Base-by-base conservation (phyloP, 768 basidiomycete species). In the Psilocybe sp. region DNA sequence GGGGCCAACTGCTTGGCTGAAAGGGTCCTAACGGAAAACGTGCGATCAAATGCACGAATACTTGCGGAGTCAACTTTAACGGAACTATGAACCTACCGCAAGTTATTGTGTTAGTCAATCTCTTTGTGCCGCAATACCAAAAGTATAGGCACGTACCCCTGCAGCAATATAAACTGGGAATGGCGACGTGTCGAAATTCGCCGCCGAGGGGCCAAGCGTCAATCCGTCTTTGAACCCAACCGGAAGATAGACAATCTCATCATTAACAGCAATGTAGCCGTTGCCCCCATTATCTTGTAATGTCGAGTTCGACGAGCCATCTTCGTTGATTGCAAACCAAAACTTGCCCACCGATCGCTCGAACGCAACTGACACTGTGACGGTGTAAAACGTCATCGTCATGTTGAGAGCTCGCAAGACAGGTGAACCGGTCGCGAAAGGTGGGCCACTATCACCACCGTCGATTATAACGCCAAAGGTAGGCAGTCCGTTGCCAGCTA, bases 321-420 rank as follows among this genome's bases (percentile, higher is more conserved):
- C 12, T 15, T 44, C 41, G 33, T 10, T n/a, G 5, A 49, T 20
- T 13, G 35, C 33, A 15, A 49, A 49, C 48, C 48, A 49, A 19
- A 49, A 49, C 12, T 49, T 42, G 23, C 23, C 42, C 42, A 16
- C 32, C 3, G 16, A 49, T 14, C n/a, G n/a, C 15, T 18, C 16
- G 15, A 23, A 7, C 15, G 34, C 15, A 5, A 49, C 32, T 2
- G 41, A 42, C 1, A 28, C 33, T 7, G n/a, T 33, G 40, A 49
- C 42, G 14, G 15, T 20, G 20, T 32, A 44, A 9, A 15, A n/a
- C 18, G 28, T 15, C 8, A 44, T 16, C 36, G 41, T 11, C 33
- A 36, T 31, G 18, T 42, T 19, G 2, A 35, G 41, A 11, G 40
- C 33, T 9, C 18, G 19, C 6, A 40, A 1, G 20, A 49, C 41